Evolutionary conservation across 2,329 filamentous ascomycete species (phyloP).

Genomic region (Pleochaeta shiraiana): DNA sequence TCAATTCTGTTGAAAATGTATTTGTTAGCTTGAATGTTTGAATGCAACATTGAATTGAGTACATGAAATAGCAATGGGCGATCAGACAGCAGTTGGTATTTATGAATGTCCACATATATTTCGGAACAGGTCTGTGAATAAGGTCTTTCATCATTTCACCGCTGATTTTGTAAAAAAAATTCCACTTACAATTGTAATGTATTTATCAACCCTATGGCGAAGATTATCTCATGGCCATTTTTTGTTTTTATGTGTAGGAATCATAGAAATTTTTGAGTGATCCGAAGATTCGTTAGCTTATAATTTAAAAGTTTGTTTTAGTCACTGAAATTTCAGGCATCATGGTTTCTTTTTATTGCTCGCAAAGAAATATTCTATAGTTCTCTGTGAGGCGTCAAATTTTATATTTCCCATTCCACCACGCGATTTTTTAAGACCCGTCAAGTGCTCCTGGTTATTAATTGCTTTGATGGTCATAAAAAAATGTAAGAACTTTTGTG

Average conservation of each 20-base stretch:
- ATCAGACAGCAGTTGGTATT: slow-evolving; percentile 76
- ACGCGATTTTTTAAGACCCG: slow-evolving; percentile 52
- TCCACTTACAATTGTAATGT: too few species aligned
- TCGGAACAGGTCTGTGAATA: slow-evolving; percentile 76
- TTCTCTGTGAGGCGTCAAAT: slow-evolving; percentile 55
- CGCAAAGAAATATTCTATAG: slow-evolving; percentile 61
- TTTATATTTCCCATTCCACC: slow-evolving; percentile 63
- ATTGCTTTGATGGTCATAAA: slow-evolving; percentile 19
- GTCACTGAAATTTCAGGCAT: too few species aligned
- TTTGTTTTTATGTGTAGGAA: neutral
- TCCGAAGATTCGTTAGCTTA: too few species aligned
- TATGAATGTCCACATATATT: slow-evolving; percentile 44
- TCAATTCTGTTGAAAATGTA: too few species aligned
- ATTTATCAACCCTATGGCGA: too few species aligned
- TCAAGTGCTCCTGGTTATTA: slow-evolving; percentile 51
- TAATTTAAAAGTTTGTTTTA: too few species aligned
- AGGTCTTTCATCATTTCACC: slow-evolving; percentile 44
- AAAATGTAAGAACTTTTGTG: neutral
- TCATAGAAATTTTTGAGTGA: too few species aligned
- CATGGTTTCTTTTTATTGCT: slow-evolving; percentile 28
- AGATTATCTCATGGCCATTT: too few species aligned
- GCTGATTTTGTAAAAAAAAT: too few species aligned
- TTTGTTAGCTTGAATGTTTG: too few species aligned
- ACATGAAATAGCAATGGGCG: too few species aligned
- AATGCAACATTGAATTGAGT: too few species aligned